Evolutionary conservation across 208 protist species (phyloP).

Genomic region (Leishmania lainsoni): DNA sequence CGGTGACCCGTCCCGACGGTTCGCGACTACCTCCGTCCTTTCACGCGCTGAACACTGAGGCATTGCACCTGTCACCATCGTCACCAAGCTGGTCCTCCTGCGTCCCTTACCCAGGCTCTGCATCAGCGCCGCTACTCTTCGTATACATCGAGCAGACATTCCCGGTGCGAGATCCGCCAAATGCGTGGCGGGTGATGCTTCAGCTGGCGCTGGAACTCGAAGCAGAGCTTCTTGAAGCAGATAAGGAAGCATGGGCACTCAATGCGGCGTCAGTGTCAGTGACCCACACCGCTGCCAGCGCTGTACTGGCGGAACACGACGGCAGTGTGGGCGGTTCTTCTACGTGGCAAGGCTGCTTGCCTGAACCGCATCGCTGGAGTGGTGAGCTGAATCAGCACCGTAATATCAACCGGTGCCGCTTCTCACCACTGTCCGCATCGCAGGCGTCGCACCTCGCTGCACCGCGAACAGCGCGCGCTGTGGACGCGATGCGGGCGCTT

Average conservation of each 20-base stretch:
- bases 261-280: not conserved
- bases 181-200: constrained; percentile 70
- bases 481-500: constrained; percentile 23
- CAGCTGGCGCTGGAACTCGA: constrained; percentile 60
- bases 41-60: not conserved
- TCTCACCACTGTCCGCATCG: constrained; percentile 14
- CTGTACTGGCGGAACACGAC: not conserved
- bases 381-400: constrained; percentile 11
- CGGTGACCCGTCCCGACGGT: constrained; percentile 47
- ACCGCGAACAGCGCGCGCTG: constrained; percentile 21
- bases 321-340: not conserved
- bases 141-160: constrained; percentile 75
- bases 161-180: constrained; percentile 52
- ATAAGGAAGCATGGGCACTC: not conserved
- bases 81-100: constrained; percentile 14
- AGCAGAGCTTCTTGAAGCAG: constrained; percentile 20
- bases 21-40: constrained; percentile 22
- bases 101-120: not conserved
- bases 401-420: constrained; percentile 22
- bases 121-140: constrained; percentile 18
- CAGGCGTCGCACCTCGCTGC: constrained; percentile 30
- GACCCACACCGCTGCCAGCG: not conserved
- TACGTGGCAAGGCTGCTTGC: constrained; percentile 19
- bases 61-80: constrained; percentile 10
- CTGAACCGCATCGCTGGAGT: constrained; percentile 29